phyloP scores from a whole-genome alignment of 2,329 filamentous ascomycete genomes.

The Colletotrichum sp. region DNA sequence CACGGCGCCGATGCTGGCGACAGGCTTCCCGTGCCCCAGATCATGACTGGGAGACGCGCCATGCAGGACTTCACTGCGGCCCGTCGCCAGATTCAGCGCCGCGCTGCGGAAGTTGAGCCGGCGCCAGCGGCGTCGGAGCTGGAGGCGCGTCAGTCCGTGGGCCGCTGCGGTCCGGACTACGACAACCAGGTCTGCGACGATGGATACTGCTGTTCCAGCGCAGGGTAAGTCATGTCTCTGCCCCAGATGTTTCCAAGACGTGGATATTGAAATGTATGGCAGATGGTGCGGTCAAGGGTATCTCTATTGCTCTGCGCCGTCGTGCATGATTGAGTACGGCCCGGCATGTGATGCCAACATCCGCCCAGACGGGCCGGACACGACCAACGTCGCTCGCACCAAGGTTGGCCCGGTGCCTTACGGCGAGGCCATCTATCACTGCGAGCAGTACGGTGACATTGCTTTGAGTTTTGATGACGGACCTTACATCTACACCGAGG shows the following conservation, averaged over 20 bases:
- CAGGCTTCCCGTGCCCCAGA: background rate
- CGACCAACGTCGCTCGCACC: slow-evolving; percentile 55
- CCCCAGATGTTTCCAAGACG: background rate
- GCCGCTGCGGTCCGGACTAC: slow-evolving; percentile 50
- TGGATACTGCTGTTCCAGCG: slow-evolving; percentile 46
- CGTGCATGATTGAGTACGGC: slow-evolving; percentile 67
- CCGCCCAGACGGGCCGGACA: slow-evolving; percentile 57
- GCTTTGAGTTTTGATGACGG: slow-evolving; percentile 56
- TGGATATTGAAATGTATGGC: background rate
- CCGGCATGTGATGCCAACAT: slow-evolving; percentile 65
- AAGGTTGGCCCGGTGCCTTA: slow-evolving; percentile 60
- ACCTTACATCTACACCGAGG: slow-evolving; percentile 45
- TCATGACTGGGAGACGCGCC: slow-evolving; percentile 12
- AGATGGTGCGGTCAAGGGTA: slow-evolving; percentile 61
- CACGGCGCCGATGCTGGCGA: slow-evolving; percentile 4
- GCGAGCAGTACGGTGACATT: slow-evolving; percentile 58
- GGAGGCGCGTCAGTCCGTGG: slow-evolving; percentile 41
- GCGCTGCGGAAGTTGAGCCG: background rate
- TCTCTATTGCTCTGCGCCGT: slow-evolving; percentile 65
- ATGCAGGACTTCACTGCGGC: slow-evolving; percentile 10
- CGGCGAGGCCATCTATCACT: slow-evolving; percentile 62
- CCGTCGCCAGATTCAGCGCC: slow-evolving; percentile 10
- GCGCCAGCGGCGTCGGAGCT: slow-evolving; percentile 6
- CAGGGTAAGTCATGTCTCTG: slow-evolving; percentile 36
- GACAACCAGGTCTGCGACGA: slow-evolving; percentile 34